phyloP scores from a whole-genome alignment of 2,329 filamentous ascomycete genomes.

The Capronia americana region DNA sequence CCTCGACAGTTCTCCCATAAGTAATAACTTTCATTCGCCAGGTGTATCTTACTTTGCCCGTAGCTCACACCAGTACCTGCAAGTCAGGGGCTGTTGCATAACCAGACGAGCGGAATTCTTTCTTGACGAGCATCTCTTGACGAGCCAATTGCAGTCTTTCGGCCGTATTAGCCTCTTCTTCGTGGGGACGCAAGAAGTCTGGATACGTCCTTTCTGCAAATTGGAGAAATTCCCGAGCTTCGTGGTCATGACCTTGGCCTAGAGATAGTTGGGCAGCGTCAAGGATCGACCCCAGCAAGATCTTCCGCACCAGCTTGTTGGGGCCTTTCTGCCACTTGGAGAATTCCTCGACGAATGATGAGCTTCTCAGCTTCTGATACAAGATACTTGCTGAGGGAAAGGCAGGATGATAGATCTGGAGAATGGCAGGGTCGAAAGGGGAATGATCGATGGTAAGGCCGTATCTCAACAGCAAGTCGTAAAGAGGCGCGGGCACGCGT shows the following conservation, averaged over 20 bases:
- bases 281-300: constrained; percentile 45
- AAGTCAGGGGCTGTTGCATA: constrained; percentile 11
- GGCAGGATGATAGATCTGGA: constrained; percentile 49
- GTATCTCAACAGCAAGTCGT: constrained; percentile 39
- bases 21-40: not conserved
- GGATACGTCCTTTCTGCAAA: constrained; percentile 36
- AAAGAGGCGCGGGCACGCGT: constrained; percentile 42
- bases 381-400: constrained; percentile 42
- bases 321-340: constrained; percentile 27
- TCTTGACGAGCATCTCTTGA: constrained; percentile 21
- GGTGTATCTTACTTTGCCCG: not conserved
- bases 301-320: constrained; percentile 38
- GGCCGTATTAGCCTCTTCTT: constrained; percentile 15
- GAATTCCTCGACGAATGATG: constrained; percentile 38
- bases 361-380: constrained; percentile 20
- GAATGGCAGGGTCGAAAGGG: constrained; percentile 41
- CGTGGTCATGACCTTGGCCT: constrained; percentile 39
- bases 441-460: constrained; percentile 19
- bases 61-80: constrained; percentile 12
- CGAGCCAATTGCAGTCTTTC: constrained; percentile 27
- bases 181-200: constrained; percentile 26
- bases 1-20: not conserved
- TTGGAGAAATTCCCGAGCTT: constrained; percentile 35
- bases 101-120: constrained; percentile 19
- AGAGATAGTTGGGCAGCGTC: constrained; percentile 49